Percentiles rank a stretch among this genome's conserved stretches.
Evolutionary conservation across 495 filamentous ascomycete genomes (phyloP).

Genomic region (Aspergillus olivimuriae): DNA sequence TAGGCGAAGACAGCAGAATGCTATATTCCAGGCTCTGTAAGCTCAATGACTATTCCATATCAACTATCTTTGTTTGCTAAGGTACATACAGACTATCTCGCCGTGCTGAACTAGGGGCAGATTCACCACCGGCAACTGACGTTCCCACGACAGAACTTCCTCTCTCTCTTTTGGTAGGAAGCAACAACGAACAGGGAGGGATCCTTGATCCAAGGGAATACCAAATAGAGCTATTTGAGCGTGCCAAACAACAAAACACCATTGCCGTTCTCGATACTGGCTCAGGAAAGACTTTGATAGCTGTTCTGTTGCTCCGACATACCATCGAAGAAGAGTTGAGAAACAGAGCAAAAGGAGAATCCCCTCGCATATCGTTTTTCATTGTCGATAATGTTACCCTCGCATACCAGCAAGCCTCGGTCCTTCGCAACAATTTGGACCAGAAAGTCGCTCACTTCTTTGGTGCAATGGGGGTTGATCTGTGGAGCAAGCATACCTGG

Average conservation of each 20-base stretch:
- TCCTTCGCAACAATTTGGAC: slow-evolving; percentile 78
- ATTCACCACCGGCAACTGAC: slow-evolving; percentile 4
- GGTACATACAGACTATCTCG: slow-evolving; percentile 34
- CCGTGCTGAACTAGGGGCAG: slow-evolving; percentile 30
- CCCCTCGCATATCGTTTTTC: slow-evolving; percentile 73
- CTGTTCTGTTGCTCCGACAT: slow-evolving; percentile 76
- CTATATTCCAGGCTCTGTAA: slow-evolving; percentile 48
- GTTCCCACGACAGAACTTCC: slow-evolving; percentile 25
- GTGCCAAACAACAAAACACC: slow-evolving; percentile 77
- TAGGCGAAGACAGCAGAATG: slow-evolving; percentile 43
- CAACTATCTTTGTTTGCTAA: slow-evolving; percentile 1
- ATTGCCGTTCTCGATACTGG: slow-evolving; percentile 96
- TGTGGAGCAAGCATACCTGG: slow-evolving; percentile 67
- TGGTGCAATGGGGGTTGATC: slow-evolving; percentile 63
- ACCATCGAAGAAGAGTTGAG: slow-evolving; percentile 74
- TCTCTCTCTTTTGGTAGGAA: slow-evolving; percentile 37
- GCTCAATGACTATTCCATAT: slow-evolving; percentile 8
- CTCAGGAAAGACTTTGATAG: slow-evolving; percentile 95
- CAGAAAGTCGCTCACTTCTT: slow-evolving; percentile 73
- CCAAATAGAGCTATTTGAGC: slow-evolving; percentile 87
- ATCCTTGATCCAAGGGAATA: slow-evolving; percentile 80
- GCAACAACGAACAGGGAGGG: slow-evolving; percentile 27
- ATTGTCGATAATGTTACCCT: slow-evolving; percentile 86
- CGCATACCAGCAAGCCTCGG: slow-evolving; percentile 83
- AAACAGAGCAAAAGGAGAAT: slow-evolving; percentile 52